Percentiles rank a stretch among this genome's conserved stretches.
Evolutionary conservation across 805 yeast genomes (phyloP).

Genomic region (Saturnispora sekii): DNA sequence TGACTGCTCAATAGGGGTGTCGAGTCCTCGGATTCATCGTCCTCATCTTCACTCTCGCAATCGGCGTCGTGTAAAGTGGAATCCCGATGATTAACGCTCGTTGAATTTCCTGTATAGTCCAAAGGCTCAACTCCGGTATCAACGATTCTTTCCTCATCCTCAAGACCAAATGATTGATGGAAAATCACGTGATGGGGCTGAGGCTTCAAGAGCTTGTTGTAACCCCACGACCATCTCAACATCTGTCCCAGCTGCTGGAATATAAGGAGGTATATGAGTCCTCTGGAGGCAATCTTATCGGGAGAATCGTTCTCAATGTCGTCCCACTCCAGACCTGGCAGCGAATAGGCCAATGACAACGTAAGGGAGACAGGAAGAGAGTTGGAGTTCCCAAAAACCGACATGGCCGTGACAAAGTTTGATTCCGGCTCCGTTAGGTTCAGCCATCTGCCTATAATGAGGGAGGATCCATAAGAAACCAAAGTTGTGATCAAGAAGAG

Average conservation of each 20-base stretch:
- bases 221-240: slow-evolving; percentile 84
- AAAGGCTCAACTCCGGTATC: neutral
- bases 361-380: slow-evolving; percentile 89
- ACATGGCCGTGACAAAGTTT: slow-evolving; percentile 93
- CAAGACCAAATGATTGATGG: slow-evolving; percentile 5
- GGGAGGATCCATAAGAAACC: slow-evolving; percentile 59
- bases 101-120: neutral
- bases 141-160: slow-evolving; percentile 8
- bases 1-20: neutral
- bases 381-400: slow-evolving; percentile 93
- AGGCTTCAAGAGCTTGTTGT: slow-evolving; percentile 54
- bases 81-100: slow-evolving; percentile 6
- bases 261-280: slow-evolving; percentile 60
- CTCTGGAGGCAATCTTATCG: slow-evolving; percentile 69
- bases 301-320: slow-evolving; percentile 55
- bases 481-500: slow-evolving; percentile 76
- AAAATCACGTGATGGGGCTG: slow-evolving; percentile 31
- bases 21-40: neutral
- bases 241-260: slow-evolving; percentile 81
- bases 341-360: slow-evolving; percentile 63
- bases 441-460: slow-evolving; percentile 41
- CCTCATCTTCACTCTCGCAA: slow-evolving; percentile 6
- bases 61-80: slow-evolving; percentile 13
- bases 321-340: slow-evolving; percentile 71
- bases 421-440: slow-evolving; percentile 62